Base-by-base conservation (phyloP, 164 flowering plant genomes). In the Sextonia rubra region DNA sequence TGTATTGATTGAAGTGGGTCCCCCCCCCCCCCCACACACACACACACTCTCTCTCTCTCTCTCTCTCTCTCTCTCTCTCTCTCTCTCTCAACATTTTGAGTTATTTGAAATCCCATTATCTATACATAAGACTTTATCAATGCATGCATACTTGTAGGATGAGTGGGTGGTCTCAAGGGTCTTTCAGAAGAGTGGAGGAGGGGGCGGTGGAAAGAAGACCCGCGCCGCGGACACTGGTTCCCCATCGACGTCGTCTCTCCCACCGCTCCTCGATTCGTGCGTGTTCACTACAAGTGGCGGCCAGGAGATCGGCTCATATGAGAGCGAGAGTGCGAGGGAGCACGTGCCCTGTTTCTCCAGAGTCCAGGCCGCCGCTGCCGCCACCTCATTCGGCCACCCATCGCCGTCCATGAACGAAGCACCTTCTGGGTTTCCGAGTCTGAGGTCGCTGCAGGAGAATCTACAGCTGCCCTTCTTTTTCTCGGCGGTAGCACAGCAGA, bases 321-420 rank as follows among this genome's bases (percentile, higher is more conserved):
- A 87, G 71, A 71, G 77, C 29, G 79, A 75, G 61, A 68, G 26
- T 49, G 73, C 73, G 67, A 72, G 78, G 71, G 86, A 90, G 90
- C 98, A 90, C 97, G 97, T 90, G 92, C 83, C 97, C 98, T 94
- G 98, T 89, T 94, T 94, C 98, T 94, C 98, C 97, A 92, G 84
- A 60, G 18, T 77, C 25, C 61, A 79, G 15, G 67, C 67, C 2
- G 44, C n/a, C 22, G 32, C 37, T 12, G 44, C 44, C 3, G 79
- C 85, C 58, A 69, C 24, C 47, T 69, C n/a, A n/a, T n/a, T 66
- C 69, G 55, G 32, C 55, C 79, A 73, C 37, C 74, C 48, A 24
- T 15, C 68, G 0, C 65, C 75, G 0, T 71, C 69, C 48, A 9
- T n/a, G 49, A 69, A 1, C 64, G 79, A 25, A 71, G 69, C 72